phyloP scores from a whole-genome alignment of 305 asterid genomes.

The Rubia tinctorum region DNA sequence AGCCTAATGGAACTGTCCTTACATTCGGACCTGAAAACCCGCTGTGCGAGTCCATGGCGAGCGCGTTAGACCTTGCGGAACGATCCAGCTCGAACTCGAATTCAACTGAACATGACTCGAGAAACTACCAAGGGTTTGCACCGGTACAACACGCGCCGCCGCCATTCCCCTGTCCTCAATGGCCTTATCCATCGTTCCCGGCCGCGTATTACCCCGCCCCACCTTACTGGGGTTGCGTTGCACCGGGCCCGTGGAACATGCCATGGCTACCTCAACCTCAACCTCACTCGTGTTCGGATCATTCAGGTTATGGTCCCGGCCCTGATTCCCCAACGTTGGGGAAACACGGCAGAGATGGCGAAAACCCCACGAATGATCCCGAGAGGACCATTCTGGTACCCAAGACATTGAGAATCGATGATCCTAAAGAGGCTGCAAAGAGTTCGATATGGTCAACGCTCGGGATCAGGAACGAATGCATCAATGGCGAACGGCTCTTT shows the following conservation, averaged over 20 bases:
- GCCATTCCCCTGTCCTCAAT: constrained; percentile 14
- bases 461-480: constrained; percentile 35
- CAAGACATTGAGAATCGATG: constrained; percentile 52
- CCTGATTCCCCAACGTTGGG: constrained; percentile 37
- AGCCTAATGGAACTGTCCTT: constrained; percentile 38
- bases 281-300: constrained; percentile 20
- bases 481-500: constrained; percentile 24
- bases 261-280: constrained; percentile 23
- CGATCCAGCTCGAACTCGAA: constrained; percentile 24
- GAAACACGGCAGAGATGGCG: constrained; percentile 47
- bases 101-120: constrained; percentile 13
- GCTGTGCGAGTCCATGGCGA: constrained; percentile 30
- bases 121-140: constrained; percentile 15
- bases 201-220: constrained; percentile 44
- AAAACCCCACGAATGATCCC: constrained; percentile 11
- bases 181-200: constrained; percentile 29
- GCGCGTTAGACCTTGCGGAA: constrained; percentile 24
- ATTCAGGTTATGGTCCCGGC: constrained; percentile 13
- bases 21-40: constrained; percentile 43
- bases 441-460: constrained; percentile 62
- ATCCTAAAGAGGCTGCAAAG: constrained; percentile 62
- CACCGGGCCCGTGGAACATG: constrained; percentile 29
- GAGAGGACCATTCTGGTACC: constrained; percentile 36
- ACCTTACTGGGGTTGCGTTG: constrained; percentile 31
- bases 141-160: constrained; percentile 10